Evolutionary conservation across 169 alveolate genomes (phyloP), one percentile per base, ranked within the genome.

Genomic region (Eimeria praecox): DNA sequence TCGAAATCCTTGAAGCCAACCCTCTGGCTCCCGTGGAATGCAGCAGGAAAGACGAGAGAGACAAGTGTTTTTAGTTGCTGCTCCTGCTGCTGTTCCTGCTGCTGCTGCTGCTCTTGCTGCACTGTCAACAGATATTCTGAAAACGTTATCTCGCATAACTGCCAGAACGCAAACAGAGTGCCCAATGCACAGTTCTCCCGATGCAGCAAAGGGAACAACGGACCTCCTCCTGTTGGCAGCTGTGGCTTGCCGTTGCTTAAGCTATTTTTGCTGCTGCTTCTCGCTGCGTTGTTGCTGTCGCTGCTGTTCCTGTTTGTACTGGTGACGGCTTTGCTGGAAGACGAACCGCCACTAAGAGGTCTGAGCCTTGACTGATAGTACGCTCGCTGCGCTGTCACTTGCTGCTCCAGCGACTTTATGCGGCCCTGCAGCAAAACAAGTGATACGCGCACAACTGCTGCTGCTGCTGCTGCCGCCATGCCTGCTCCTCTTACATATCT

Each of bases 161-260:
- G 91, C 95, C 95, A 91, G 64, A 91, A 91, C 54, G 95, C 64
- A 66, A 91, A 91, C 52, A 91, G 95, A 56, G 90, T 73, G 66
- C 90, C 95, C 49, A 91, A 33, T 27, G 95, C 95, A 20, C 42
- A 59, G 66, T 91, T 91, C 33, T 91, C 95, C 0, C 77, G 62
- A 49, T 91, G 66, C 3, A 91, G 95, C 35, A 91, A 40, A 24
- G 95, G 95, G 66, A 91, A 91, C 64, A 91, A 22, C 18, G 82
- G 95, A 42, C 62, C 73, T 52, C 62, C 73, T 52, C 38, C 46
- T 35, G 83, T 73, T 18, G 75, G n/a, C 56, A 78, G 66, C 89
- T 44, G 64, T 18, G 38, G 27, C 30, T 33, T 42, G 66, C 59
- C 35, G 95, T 42, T 69, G 75, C 95, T 71, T 54, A 35, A 10